A percentile compares a stretch with the other conserved stretches of the same genome.
Evolutionary conservation across 176 grass and related monocot species (phyloP).

Genomic region (Zea luxurians): DNA sequence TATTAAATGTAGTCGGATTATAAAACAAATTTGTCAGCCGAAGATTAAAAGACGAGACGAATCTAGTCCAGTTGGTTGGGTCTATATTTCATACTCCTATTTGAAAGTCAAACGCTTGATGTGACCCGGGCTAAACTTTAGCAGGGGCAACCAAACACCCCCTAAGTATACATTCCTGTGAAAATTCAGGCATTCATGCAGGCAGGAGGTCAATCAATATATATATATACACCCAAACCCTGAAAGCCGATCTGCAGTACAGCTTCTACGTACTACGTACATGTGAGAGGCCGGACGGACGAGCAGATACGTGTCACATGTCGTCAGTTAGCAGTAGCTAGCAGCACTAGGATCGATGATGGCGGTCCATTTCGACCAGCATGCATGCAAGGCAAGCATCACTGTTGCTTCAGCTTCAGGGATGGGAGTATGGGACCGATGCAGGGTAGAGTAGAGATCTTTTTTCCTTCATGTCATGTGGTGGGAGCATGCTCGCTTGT

Average conservation of each 20-base stretch:
- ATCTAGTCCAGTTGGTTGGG: too few relatives aligned
- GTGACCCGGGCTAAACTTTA: too few relatives aligned
- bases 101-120: too few relatives aligned
- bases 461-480: constrained; percentile 42
- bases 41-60: too few relatives aligned
- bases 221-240: not conserved
- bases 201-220: not conserved
- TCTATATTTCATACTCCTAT: too few relatives aligned
- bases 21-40: too few relatives aligned
- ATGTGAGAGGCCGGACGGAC: not conserved
- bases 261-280: constrained; percentile 14
- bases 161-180: constrained; percentile 10
- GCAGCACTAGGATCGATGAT: not conserved
- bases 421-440: not conserved
- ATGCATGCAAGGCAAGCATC: constrained; percentile 31
- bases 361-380: constrained; percentile 46
- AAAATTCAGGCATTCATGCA: constrained; percentile 5
- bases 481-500: constrained; percentile 40
- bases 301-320: constrained; percentile 51
- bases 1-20: too few relatives aligned
- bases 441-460: constrained; percentile 44
- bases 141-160: too few relatives aligned
- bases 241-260: not conserved
- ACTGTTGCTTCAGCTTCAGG: constrained; percentile 41
- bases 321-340: constrained; percentile 35